Evolutionary conservation across 2,329 filamentous ascomycete genomes (phyloP).

Genomic region (Beauveria asiatica): DNA sequence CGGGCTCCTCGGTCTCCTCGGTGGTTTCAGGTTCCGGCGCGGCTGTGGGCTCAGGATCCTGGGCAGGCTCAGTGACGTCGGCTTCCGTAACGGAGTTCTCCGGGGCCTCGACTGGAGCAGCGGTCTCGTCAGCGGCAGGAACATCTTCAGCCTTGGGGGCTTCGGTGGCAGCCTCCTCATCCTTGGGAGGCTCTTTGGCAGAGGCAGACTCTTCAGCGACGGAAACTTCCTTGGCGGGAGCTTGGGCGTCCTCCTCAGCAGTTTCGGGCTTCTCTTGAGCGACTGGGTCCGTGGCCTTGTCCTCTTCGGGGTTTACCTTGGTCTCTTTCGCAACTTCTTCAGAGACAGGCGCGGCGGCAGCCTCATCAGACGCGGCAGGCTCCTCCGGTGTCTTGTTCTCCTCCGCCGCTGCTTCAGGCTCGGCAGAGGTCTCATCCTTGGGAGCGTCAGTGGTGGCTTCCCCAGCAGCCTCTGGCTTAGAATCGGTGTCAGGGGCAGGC

Average conservation of each 20-base stretch:
- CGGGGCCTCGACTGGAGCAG: neutral
- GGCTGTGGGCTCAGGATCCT: neutral
- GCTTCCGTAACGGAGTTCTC: neutral
- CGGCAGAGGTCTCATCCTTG: neutral
- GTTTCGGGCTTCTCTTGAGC: neutral
- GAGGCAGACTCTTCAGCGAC: conserved; percentile 3
- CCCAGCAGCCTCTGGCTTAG: neutral
- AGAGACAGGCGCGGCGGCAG: neutral
- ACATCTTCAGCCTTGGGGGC: neutral
- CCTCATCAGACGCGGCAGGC: neutral
- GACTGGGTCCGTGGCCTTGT: neutral
- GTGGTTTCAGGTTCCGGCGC: neutral
- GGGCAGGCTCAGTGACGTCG: neutral
- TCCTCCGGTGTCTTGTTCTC: neutral
- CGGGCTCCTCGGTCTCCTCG: neutral
- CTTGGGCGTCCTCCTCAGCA: neutral
- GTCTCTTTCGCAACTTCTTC: neutral
- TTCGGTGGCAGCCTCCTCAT: neutral
- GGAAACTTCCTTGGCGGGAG: neutral
- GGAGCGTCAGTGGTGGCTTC: neutral
- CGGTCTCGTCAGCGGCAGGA: neutral
- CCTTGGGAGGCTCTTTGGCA: conserved; percentile 10
- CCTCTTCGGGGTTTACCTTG: neutral
- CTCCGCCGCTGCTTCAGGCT: neutral
- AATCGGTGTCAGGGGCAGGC: neutral